Conservation (phyloP, 2,329 filamentous ascomycete species). For the Fusarium oligoseptatum region DNA sequence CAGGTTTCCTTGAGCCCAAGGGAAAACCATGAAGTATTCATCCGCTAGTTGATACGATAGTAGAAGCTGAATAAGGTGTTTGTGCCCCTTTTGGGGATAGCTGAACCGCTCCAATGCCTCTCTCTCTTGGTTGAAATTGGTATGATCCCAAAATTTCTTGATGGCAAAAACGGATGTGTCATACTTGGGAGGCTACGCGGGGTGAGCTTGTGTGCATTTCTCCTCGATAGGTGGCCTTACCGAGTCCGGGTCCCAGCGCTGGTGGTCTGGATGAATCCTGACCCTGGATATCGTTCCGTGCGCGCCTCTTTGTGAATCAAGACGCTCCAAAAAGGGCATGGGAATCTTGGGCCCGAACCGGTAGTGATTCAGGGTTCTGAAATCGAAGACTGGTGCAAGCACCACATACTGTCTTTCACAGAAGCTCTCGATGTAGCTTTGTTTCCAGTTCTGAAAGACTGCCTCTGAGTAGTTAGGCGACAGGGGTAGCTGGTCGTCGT, state of each 20-base stretch:
- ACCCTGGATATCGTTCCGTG: slow-evolving; percentile 2
- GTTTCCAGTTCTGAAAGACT: not conserved
- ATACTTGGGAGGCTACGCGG: not conserved
- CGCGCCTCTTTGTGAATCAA: not conserved
- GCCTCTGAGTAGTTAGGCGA: too few relatives aligned
- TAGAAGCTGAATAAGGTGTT: not conserved
- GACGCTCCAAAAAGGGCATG: not conserved
- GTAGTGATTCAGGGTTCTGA: not conserved
- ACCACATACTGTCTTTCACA: not conserved
- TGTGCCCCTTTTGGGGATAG: not conserved
- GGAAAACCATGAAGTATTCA: not conserved
- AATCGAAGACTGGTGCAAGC: not conserved
- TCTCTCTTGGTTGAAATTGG: not conserved
- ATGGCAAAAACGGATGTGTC: not conserved
- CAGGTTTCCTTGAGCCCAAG: slow-evolving; percentile 1
- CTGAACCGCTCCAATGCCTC: not conserved
- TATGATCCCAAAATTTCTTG: not conserved
- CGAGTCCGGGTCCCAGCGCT: not conserved
- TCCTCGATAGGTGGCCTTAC: not conserved
- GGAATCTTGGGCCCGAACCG: not conserved
- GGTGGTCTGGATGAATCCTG: not conserved
- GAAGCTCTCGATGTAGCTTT: not conserved
- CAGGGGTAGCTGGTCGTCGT: not conserved
- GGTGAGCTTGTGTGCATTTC: not conserved
- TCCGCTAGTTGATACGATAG: not conserved